Base-by-base conservation (phyloP, 2,329 filamentous ascomycete genomes). In the Corniculantispora saksenae region DNA sequence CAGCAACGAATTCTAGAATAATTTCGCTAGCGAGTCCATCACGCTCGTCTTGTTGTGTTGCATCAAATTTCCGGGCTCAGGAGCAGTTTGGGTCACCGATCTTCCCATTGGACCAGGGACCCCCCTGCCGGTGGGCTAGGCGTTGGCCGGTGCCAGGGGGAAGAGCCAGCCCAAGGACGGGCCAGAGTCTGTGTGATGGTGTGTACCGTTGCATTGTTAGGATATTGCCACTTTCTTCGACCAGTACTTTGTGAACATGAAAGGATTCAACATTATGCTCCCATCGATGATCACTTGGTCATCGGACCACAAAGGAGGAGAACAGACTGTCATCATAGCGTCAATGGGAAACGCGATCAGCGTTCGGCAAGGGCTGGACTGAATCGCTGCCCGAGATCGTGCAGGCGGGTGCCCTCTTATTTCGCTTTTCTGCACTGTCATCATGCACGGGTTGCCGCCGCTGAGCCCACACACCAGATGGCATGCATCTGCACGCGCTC, bases 371-470 rank as follows among this genome's bases (percentile, higher is more conserved):
- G 50, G 38, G 50, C 48, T 35, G 38, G 35, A 45, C 38, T 55
- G 60, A 62, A 62, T 62, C 60, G 60, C 50, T 62, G 60, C 60
- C 60, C 27, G 50, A 55, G 60, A 62, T 62, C 60, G 60, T 61
- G 47, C 32, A 43, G 60, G 23, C 38, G 17, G 60, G 59, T 45
- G 51, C n/a, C 25, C 32, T 51, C 12, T 27, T 29, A 15, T 51
- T 10, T 10, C 21, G 15, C 25, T 51, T 10, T 23, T 60, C 6
- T 60, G 59, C 59, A 54, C 40, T 32, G 51, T 13, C 60, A 62
- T 13, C 60, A 62, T 55, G 51, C 51, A 35, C n/a, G 21, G 40
- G 50, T 48, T 45, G n/a, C n/a, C 21, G 17, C 32, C 32, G 48
- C 25, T 50, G 47, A 40, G n/a, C 45, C 58, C 45, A 51, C 58